Base-by-base conservation (phyloP, 768 basidiomycete genomes). In the Collybia sordida region DNA sequence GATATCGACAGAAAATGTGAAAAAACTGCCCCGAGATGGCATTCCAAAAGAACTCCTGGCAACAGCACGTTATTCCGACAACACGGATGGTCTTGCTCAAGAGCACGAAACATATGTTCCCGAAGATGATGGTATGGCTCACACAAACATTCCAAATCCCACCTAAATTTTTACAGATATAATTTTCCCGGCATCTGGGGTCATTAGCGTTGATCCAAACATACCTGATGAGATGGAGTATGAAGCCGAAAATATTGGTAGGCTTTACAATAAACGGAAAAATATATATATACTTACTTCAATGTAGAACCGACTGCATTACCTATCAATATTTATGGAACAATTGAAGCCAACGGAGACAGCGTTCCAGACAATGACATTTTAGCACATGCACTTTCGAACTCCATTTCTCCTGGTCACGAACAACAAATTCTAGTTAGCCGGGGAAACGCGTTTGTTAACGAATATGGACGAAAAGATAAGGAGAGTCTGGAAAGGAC, bases 391-490 rank as follows among this genome's bases (percentile, higher is more conserved):
- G 46, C 36, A 3, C 19, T 47, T 5, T 39, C 46, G 7, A 47
- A 47, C 28, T n/a, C 38, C 1, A 27, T 14, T 1, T 4, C 24
- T 24, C 8, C 5, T n/a, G n/a, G n/a, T n/a, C n/a, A n/a, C 24
- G 8, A 15, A 14, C 9, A 35, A 3, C 61, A 66, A 23, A 25
- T 64, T 14, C 12, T 2, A 1, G 39, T 50, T 21, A 4, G 34
- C n/a, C 19, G 36, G 2, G 21, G 48, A 18, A 50, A 37, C 22
- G 37, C 42, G 7, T 54, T 50, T 45, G 27, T 54, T 6, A 54
- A 50, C 41, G 53, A 54, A 45, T 54, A 54, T 37, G 31, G 35
- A 4, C 6, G 49, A 40, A 19, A 14, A 31, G 48, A 54, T 22
- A 3, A 31, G 2, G 19, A 7, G 19, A 38, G 36, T 4, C 36